Conservation (phyloP, 2,329 filamentous ascomycete species). For the Apiospora marii region DNA sequence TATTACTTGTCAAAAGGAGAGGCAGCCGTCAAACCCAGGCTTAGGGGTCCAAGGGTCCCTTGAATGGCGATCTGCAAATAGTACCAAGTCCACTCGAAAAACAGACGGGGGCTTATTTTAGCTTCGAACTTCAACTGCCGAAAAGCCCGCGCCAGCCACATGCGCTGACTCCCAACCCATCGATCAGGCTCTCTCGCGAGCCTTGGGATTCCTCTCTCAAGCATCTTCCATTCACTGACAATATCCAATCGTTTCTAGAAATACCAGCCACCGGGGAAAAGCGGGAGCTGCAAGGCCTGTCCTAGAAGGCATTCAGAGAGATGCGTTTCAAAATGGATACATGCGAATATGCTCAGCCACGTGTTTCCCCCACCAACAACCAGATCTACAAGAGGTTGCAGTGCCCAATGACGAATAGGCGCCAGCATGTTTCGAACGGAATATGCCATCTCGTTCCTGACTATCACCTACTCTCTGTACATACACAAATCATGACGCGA, state of each 20-base stretch:
- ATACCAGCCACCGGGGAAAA: background rate
- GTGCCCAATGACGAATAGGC: background rate
- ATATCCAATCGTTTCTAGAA: background rate
- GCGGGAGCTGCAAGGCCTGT: background rate
- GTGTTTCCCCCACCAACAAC: background rate
- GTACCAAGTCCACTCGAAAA: background rate
- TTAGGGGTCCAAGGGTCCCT: background rate
- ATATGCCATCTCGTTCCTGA: background rate
- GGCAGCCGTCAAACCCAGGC: background rate
- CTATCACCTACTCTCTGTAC: background rate
- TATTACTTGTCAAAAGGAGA: background rate
- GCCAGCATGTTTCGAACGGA: background rate
- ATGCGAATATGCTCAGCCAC: background rate
- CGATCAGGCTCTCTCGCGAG: background rate
- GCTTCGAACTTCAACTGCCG: background rate
- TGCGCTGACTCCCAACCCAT: background rate
- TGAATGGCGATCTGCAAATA: background rate
- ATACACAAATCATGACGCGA: background rate
- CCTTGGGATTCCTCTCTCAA: background rate
- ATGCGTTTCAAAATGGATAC: background rate
- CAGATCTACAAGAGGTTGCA: background rate
- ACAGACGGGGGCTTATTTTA: background rate
- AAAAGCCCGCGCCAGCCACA: background rate
- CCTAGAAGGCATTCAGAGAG: background rate
- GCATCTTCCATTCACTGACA: background rate